Conservation (phyloP, 2,329 filamentous ascomycete species). For the Dactylellina parvicollis region DNA sequence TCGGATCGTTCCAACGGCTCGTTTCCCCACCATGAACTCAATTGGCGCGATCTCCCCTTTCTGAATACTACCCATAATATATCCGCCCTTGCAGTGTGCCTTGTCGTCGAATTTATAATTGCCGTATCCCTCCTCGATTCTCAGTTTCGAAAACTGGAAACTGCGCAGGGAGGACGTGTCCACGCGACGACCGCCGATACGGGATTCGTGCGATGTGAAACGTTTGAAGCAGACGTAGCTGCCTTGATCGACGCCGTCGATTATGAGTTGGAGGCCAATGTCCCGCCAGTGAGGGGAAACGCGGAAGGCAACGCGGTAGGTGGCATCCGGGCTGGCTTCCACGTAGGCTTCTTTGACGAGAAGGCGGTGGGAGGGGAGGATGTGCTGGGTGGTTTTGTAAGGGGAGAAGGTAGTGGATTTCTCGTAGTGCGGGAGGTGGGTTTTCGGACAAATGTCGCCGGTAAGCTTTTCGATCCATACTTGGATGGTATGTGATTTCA, state of each 20-base stretch:
- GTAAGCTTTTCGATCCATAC: conserved; percentile 27
- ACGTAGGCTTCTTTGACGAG: conserved; percentile 29
- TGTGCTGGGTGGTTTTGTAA: conserved; percentile 2
- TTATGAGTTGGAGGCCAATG: conserved; percentile 25
- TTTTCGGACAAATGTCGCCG: background rate
- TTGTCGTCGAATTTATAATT: conserved; percentile 29
- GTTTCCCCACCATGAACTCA: conserved; percentile 31
- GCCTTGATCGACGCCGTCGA: conserved; percentile 40
- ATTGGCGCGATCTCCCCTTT: conserved; percentile 8
- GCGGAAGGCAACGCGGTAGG: conserved; percentile 20
- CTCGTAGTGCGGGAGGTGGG: conserved; percentile 5
- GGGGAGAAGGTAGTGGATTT: conserved; percentile 4
- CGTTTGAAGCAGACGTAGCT: conserved; percentile 14
- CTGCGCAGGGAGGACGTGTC: background rate
- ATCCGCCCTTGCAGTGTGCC: conserved; percentile 16
- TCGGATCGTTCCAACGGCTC: conserved; percentile 27
- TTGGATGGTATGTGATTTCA: conserved; percentile 28
- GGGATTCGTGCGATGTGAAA: background rate
- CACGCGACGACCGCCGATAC: background rate
- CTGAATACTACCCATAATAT: background rate
- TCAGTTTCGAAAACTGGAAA: conserved; percentile 19
- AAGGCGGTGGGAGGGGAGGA: background rate
- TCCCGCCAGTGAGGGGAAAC: background rate
- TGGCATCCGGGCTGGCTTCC: background rate
- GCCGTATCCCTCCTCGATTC: conserved; percentile 9